Base-by-base conservation (phyloP, 208 protist genomes). In the Trichomonas tenax region DNA sequence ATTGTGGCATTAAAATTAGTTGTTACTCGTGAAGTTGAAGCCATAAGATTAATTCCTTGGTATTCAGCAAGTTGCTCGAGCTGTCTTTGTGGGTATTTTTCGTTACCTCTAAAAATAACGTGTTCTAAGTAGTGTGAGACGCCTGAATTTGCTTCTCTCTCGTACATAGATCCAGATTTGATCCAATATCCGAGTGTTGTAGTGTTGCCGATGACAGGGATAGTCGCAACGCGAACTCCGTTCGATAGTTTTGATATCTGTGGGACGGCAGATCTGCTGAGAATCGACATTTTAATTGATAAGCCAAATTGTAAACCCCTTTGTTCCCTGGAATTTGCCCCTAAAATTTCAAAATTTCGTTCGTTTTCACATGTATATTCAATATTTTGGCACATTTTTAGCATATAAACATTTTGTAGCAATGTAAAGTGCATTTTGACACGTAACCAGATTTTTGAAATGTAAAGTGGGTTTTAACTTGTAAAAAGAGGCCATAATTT, bases 201-300 rank as follows among this genome's bases (percentile, higher is more conserved):
- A 51, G 45, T 4, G 17, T 93, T 41, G 11, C 40, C 41, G n/a
- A 44, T 23, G 34, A 93, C 34, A 44, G 86, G 86, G 51, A 93
- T 93, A 51, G 86, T 93, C 1, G 86, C 86, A 93, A 93, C 86
- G 21, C 44, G 11, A 21, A 93, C 14, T 34, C 86, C 86, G 21
- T 93, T 93, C 31, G 86, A 51, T n/a, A 93, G 31, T 34, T 34
- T 48, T 1, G 86, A 38, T 10, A 93, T 93, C 31, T 93, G 41
- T 34, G 86, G 86, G 17, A 93, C 44, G 45, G 86, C 86, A 51
- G 6, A 48, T 2, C 14, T 14, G 8, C 40, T 26, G 15, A 93
- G 11, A 93, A 93, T 93, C 10, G 86, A 48, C 86, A 93, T 93
- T 93, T 48, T n/a, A n/a, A n/a, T n/a, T n/a, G n/a, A n/a, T n/a